Conservation (phyloP, 805 yeast species). For the Sugiyamaella boreocaroliniensis region DNA sequence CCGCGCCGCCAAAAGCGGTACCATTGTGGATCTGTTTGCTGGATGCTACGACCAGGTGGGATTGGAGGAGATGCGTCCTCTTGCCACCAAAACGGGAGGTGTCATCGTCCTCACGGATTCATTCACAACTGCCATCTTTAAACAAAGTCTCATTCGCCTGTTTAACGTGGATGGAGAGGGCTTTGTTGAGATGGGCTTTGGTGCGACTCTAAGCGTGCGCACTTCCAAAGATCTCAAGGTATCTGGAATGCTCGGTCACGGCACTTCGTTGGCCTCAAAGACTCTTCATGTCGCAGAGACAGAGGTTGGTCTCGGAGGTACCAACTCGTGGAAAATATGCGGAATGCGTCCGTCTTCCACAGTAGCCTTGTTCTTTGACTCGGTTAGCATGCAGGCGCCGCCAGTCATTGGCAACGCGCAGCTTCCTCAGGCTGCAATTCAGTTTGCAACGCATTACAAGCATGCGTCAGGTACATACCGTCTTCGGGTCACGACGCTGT, state of each 20-base stretch:
- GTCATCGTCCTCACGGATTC: slow-evolving; percentile 80
- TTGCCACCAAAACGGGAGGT: slow-evolving; percentile 84
- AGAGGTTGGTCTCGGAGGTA: slow-evolving; percentile 84
- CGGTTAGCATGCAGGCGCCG: slow-evolving; percentile 33
- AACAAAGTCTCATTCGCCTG: slow-evolving; percentile 77
- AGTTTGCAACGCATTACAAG: slow-evolving; percentile 80
- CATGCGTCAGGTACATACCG: slow-evolving; percentile 82
- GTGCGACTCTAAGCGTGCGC: slow-evolving; percentile 72
- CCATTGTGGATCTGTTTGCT: slow-evolving; percentile 81
- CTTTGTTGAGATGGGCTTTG: slow-evolving; percentile 72
- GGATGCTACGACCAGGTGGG: slow-evolving; percentile 97
- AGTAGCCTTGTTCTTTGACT: slow-evolving; percentile 77
- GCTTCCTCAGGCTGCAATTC: slow-evolving; percentile 41
- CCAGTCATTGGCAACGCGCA: slow-evolving; percentile 20
- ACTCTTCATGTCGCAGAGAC: slow-evolving; percentile 37
- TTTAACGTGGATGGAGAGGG: slow-evolving; percentile 78
- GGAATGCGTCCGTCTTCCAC: slow-evolving; percentile 72
- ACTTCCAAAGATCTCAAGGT: slow-evolving; percentile 77
- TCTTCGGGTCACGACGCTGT: slow-evolving; percentile 79
- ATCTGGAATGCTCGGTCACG: slow-evolving; percentile 85
- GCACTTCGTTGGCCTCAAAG: slow-evolving; percentile 45
- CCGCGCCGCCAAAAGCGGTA: slow-evolving; percentile 65
- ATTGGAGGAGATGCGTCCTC: slow-evolving; percentile 81
- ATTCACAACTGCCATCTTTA: slow-evolving; percentile 88
- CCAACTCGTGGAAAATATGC: slow-evolving; percentile 75